A percentile compares a stretch with the other conserved stretches of the same genome.
Conservation (phyloP, 129 eudicot genomes). For the Solidago caesia region DNA sequence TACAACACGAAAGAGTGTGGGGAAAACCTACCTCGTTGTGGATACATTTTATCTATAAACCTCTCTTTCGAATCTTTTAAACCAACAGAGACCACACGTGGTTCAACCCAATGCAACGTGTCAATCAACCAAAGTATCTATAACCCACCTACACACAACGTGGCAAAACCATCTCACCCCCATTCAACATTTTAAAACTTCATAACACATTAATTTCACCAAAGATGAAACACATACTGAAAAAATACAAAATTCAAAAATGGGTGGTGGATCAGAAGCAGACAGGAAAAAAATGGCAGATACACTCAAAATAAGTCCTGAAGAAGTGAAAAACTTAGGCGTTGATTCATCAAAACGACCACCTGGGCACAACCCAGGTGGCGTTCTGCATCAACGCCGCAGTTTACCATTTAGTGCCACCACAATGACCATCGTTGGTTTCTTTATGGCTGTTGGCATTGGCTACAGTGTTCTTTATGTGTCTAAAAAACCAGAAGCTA, state of each 20-base stretch:
- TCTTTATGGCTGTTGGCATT: slow-evolving; percentile 38
- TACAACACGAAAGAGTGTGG: no score
- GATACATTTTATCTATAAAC: no score
- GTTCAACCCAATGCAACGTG: slow-evolving; percentile 17
- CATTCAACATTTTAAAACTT: slow-evolving; percentile 19
- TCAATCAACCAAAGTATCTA: neutral
- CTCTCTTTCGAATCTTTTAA: no score
- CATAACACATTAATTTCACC: neutral
- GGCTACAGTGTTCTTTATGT: slow-evolving; percentile 51
- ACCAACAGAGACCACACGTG: slow-evolving; percentile 12
- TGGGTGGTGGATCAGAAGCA: slow-evolving; percentile 29
- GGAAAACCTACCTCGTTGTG: no score
- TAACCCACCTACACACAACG: slow-evolving; percentile 23
- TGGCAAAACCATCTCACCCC: slow-evolving; percentile 9
- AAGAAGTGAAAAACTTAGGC: slow-evolving; percentile 59
- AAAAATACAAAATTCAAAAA: neutral
- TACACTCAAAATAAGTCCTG: slow-evolving; percentile 68
- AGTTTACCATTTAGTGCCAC: slow-evolving; percentile 43
- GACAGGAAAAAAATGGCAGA: slow-evolving; percentile 71
- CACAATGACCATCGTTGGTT: slow-evolving; percentile 51
- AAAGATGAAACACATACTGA: neutral
- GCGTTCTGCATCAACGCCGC: slow-evolving; percentile 67
- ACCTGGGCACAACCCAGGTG: slow-evolving; percentile 65
- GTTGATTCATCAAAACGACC: slow-evolving; percentile 58
- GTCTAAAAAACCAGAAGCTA: slow-evolving; percentile 56